Base-by-base conservation (phyloP, 495 filamentous ascomycete genomes). In the Aspergillus coremiiformis region DNA sequence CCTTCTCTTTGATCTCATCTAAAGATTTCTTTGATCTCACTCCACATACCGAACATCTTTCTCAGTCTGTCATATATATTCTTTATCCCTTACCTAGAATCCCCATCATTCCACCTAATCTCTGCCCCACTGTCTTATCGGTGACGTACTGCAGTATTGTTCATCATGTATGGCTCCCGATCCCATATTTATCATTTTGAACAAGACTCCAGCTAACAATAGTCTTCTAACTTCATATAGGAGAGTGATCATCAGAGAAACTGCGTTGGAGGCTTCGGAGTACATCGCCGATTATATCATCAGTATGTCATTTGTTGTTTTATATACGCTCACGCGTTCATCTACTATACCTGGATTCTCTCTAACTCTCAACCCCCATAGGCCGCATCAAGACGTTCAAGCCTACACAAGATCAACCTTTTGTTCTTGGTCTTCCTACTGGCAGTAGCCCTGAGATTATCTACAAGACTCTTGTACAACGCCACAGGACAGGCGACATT, bases 281-380 rank as follows among this genome's bases (percentile, higher is more conserved):
- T 90, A 90, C 64, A 84, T 90, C 54, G 85, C 87, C 46, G 81
- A 89, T 61, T 92, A 92, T 73, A 90, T 94, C 62, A 81, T 90
- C 66, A 77, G 82, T 85, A 74, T 61, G 75, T 63, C 23, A 1
- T 44, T 33, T n/a, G n/a, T n/a, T n/a, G n/a, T n/a, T n/a, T n/a
- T n/a, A n/a, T n/a, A n/a, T n/a, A n/a, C n/a, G n/a, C n/a, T n/a
- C n/a, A n/a, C n/a, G 26, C 39, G 19, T 12, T 47, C 20, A 35
- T 49, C 39, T 41, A 22, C 19, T n/a, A 21, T 29, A 7, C 9
- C 5, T n/a, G 42, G 19, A 44, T 49, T 22, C 29, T 21, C 15
- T 32, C 23, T 24, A 39, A 49, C 30, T 1, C 9, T 11, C 7
- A 19, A 29, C 44, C 12, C 5, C 39, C 43, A 1, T 39, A 70